phyloP scores from a whole-genome alignment of 1,139 yeast genomes.

The Magnusiomyces starmeri region DNA sequence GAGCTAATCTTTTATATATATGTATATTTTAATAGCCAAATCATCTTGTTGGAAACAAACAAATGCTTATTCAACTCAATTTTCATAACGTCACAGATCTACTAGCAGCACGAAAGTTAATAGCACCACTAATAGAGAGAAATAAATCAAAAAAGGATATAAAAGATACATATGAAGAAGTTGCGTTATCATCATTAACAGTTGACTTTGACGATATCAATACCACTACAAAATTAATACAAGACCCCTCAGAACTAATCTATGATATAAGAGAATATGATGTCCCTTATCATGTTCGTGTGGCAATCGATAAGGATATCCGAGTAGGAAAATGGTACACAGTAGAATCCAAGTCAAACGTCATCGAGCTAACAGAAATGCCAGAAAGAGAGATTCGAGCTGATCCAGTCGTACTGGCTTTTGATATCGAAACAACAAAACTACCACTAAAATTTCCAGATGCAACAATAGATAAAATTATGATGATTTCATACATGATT shows the following conservation, averaged over 20 bases:
- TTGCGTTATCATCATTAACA: slow-evolving; percentile 33
- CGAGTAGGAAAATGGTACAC: slow-evolving; percentile 96
- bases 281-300: slow-evolving; percentile 94
- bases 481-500: slow-evolving; percentile 99
- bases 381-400: slow-evolving; percentile 84
- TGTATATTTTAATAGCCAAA: slow-evolving; percentile 42
- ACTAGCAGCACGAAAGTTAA: slow-evolving; percentile 58
- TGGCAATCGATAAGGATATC: slow-evolving; percentile 75
- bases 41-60: slow-evolving; percentile 73
- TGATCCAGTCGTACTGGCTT: slow-evolving; percentile 94
- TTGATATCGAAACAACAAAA: slow-evolving; percentile 96
- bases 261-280: slow-evolving; percentile 88
- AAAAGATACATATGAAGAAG: slow-evolving; percentile 61
- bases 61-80: slow-evolving; percentile 55
- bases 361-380: slow-evolving; percentile 51
- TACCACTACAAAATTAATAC: slow-evolving; percentile 12
- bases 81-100: slow-evolving; percentile 76
- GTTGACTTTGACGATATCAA: slow-evolving; percentile 24
- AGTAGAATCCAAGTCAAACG: slow-evolving; percentile 58
- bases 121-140: slow-evolving; percentile 63
- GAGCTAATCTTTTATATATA: neutral
- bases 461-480: slow-evolving; percentile 82
- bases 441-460: slow-evolving; percentile 96
- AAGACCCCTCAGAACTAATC: slow-evolving; percentile 57
- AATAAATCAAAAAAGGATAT: slow-evolving; percentile 60